Base-by-base conservation (phyloP, 2,329 filamentous ascomycete genomes). In the Monosporascus sp. region DNA sequence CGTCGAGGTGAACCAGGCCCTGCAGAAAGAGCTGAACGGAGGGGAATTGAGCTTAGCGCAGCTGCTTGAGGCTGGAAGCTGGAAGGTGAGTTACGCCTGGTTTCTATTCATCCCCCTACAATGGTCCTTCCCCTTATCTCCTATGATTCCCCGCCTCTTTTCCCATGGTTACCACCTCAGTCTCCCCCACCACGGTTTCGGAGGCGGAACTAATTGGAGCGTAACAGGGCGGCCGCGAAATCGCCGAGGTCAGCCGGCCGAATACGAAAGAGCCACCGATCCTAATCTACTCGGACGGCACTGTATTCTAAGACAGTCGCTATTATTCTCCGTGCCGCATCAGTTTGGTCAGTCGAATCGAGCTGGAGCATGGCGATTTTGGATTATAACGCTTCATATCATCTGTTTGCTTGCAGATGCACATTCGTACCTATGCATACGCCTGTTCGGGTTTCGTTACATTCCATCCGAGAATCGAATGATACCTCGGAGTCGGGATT, bases 191-290 rank as follows among this genome's bases (percentile, higher is more conserved):
- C 27, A 11, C 31, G 5, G 31, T 34, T 34, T 34, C 31, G 31
- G 31, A 34, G 18, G 17, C 18, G 2, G 15, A 38, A n/a, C 5
- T 17, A 18, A 20, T 34, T 14, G 11, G n/a, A 22, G 6, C 22
- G 31, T 22, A 50, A 51, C 54, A 82, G 92, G 93, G 93, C 63
- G 94, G 94, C 54, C 86, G 94, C 66, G 94, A 97, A 74, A 88
- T 97, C 68, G 94, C 94, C 57, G 93, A 97, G 74, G 90, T 97
- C 59, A 93, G 90, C 62, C 82, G 94, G 61, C 94, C 94, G 22
- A 97, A 97, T 65, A 97, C 94, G 50, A 96, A 94, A 74, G 90
- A 96, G 69, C 90, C 93, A 34, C 94, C 94, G 5, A 97, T 99
- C 66, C 85, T 97, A 74, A 97, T 97, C 63, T 82, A 96, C 61